Base-by-base conservation (phyloP, 2,329 filamentous ascomycete species). In the Penicillium sp. region DNA sequence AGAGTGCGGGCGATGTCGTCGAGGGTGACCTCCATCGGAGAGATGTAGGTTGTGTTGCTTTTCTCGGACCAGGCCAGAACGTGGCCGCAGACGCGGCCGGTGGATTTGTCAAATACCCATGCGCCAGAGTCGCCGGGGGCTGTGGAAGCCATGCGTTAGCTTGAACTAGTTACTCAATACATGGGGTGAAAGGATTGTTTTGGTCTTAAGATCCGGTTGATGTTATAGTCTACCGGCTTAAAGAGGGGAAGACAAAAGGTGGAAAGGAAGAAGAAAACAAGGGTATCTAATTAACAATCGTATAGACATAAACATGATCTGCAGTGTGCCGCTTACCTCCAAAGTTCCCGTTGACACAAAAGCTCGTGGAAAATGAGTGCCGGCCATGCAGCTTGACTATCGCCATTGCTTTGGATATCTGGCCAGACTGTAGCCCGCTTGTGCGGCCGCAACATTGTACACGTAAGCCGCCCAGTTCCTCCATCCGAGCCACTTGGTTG, bases 391-490 rank as follows among this genome's bases (percentile, higher is more conserved):
- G 86, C 68, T 93, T 95, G 52, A 97, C 88, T 2, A 88, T 86
- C 0, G 86, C 86, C 72, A 96, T 82, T 0, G 86, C 84, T 1
- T 83, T 84, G 1, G 88, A 79, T 38, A 97, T 89, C 42, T 83
- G 78, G 0, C 92, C 92, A 0, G 79, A 84, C 66, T 91, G 87
- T 3, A 95, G 75, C 0, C 92, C 92, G 12, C 86, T 91, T 0
- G 91, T 95, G 15, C 92, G 84, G 2, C 90, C 92, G 58, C 90
- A 84, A 66, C 90, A 95, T 66, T 95, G 89, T 0, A 97, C 92
- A 44, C 84, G 79, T 45, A 90, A 75, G 0, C 88, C 87, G 0
- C 87, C 84, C 0, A 97, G 78, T 1, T 73, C 70, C 55, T 74
- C 71, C 23, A 73, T 57, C 78, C 78, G 24, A 75, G 77, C 28